A percentile compares a stretch with the other conserved stretches of the same genome.
Evolutionary conservation across 768 basidiomycete species (phyloP).

Genomic region (Xerocomellus chrysenteron): DNA sequence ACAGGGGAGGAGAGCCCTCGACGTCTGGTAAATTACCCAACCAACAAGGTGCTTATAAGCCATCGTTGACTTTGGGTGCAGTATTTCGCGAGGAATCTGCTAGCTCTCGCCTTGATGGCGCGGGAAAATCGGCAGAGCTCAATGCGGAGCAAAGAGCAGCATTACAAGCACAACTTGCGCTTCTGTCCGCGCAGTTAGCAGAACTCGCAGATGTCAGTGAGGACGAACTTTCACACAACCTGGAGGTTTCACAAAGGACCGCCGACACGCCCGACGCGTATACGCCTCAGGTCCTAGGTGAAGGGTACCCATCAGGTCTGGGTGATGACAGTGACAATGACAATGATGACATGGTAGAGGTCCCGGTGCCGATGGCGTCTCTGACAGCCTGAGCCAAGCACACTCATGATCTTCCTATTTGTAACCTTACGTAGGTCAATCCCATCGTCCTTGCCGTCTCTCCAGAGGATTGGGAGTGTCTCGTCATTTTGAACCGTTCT

Average conservation of each 20-base stretch:
- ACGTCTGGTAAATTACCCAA: not conserved
- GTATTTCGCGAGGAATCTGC: not conserved
- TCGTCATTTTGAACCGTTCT: not conserved
- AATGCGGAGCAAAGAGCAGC: slow-evolving; percentile 56
- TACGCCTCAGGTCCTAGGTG: not conserved
- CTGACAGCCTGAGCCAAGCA: slow-evolving; percentile 10
- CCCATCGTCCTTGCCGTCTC: not conserved
- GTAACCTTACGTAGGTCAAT: not conserved
- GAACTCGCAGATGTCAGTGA: slow-evolving; percentile 55
- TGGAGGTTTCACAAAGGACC: slow-evolving; percentile 13
- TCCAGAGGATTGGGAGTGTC: not conserved
- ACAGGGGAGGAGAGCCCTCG: slow-evolving; percentile 15
- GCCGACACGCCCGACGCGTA: not conserved
- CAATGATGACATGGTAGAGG: slow-evolving; percentile 31
- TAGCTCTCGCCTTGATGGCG: slow-evolving; percentile 5
- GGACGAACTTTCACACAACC: slow-evolving; percentile 30
- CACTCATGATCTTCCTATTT: not conserved
- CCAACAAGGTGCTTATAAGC: not conserved
- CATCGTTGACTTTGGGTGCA: slow-evolving; percentile 2
- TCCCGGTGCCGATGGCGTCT: slow-evolving; percentile 21
- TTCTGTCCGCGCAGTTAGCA: slow-evolving; percentile 69
- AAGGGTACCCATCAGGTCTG: not conserved
- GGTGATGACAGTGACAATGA: slow-evolving; percentile 15
- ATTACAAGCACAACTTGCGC: slow-evolving; percentile 69
- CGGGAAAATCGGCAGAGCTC: slow-evolving; percentile 24